Evolutionary conservation across 2,329 filamentous ascomycete species (phyloP), one percentile per base, ranked within the genome.

Genomic region (Fusarium sp.): DNA sequence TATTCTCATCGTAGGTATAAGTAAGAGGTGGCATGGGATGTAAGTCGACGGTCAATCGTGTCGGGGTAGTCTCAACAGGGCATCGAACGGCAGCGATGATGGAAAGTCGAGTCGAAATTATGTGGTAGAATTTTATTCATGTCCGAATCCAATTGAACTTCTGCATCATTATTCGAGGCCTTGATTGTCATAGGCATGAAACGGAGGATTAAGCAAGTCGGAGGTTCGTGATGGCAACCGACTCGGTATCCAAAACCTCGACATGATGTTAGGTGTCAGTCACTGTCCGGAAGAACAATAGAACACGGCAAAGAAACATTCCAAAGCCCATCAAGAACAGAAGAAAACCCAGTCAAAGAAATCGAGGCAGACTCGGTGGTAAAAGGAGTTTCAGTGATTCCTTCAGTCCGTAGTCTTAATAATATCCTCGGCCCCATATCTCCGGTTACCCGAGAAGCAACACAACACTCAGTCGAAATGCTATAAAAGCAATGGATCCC

Each of bases 351-450:
- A 18, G n/a, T 12, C 3, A 42, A 22, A 49, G 12, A 33, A 17
- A 45, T 4, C 3, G 12, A 42, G 10, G 13, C 5, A 14, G 13
- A n/a, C 3, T 8, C 10, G 27, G 22, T n/a, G 39, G 44, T 38
- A 27, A 44, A 29, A 50, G 10, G 36, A 36, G 31, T 10, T 27
- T 20, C 20, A 8, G 18, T 7, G 25, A 44, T 64, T 69, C 66
- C 52, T 33, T 55, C 53, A 55, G 17, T 11, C 46, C 36, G 36
- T 38, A 15, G 25, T 20, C 17, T 33, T 20, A 39, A 25, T 22
- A 45, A 35, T 42, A 59, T 35, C 66, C 65, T 70, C 66, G 66
- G 66, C 15, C 29, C 54, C 50, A 29, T 36, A 20, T 44, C 33
- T 45, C 61, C 47, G 45, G 38, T 50, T 31, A 33, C 22, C 66